Base-by-base conservation (phyloP, 805 yeast genomes). In the Debaryomyces maramus region DNA sequence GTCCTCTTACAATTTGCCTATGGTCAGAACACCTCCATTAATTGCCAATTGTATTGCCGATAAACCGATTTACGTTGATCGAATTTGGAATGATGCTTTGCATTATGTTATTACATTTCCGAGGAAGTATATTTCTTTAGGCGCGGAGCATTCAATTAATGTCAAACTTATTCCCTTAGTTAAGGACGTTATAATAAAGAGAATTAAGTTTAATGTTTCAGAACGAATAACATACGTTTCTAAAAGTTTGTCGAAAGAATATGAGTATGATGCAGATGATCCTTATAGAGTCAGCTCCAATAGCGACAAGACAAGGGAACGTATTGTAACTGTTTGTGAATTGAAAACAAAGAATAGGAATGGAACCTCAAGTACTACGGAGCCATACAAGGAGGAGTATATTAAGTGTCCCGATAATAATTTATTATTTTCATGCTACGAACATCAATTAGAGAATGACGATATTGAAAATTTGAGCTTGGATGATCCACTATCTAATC, bases 41-140 rank as follows among this genome's bases (percentile, higher is more conserved):
- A 72, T 74, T 55, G 80, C 81, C 2, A 72, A 76, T 24, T 73
- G 80, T 3, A 74, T 77, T 6, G 67, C 79, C 5, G 83, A 85
- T 54, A 86, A 84, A 53, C 88, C 95, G 0, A 76, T 86, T 13
- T 85, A 81, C 56, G 88, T 86, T 24, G 84, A 83, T 55, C 72
- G 86, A 45, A 72, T 80, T 1, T 86, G 93, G 93, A 79, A 80
- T 49, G 82, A 84, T 40, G 59, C 88, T 0, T 60, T 86, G 26
- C 80, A 80, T 40, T 86, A 86, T 59, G 84, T 84, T 47, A 73
- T 86, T 11, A 76, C 88, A 0, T 73, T 86, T 43, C 89, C 90
- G 0, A 73, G 73, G 42, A 86, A 85, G 52, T 85, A 72, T 56
- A 78, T 85, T 8, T 70, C 85, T 1, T 61, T 85, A 34, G 85